Base-by-base conservation (phyloP, 2,329 filamentous ascomycete species). In the Metarhizium album region DNA sequence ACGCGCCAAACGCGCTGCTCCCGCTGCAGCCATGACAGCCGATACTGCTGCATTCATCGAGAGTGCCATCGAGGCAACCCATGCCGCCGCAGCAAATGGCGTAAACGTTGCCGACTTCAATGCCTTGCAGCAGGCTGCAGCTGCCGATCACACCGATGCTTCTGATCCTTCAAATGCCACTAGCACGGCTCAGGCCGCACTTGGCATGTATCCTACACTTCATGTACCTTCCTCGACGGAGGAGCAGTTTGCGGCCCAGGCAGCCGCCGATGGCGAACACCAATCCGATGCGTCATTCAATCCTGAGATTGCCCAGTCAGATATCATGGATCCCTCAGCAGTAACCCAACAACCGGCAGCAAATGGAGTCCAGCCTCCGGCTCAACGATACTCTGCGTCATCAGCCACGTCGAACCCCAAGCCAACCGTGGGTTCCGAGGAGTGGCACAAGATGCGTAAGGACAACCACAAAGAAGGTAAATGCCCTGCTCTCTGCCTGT, bases 381-480 rank as follows among this genome's bases (percentile, higher is more conserved):
- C 46, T 3, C 55, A 58, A 57, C 59, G 64, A 54, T 74, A 69
- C 57, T 63, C 67, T 33, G 60, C 63, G 14, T 59, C 67, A 11
- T 57, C 70, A 11, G 59, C 73, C 57, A 67, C 72, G 57, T 67
- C 73, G 50, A 68, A 65, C 56, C 70, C 77, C 52, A 97, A 96
- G 68, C 90, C 90, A 7, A 81, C 84, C 6, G 93, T 97, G n/a
- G 93, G 93, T 2, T 93, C 90, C 2, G 89, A 95, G 49, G 91
- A 97, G 68, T 98, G 93, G 93, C 93, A 98, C 67, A 95, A 95
- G 67, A 84, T 95, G 61, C 83, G 93, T 55, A 93, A 95, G 65
- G 91, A 97, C 62, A 98, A 97, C 57, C 93, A 98, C 72, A 98
- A 98, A 79, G 91, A 97, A 77, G 93, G 91, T 93, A 70, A 63